phyloP scores from a whole-genome alignment of 2,329 filamentous ascomycete species.

The Penicillium sclerotiorum region DNA sequence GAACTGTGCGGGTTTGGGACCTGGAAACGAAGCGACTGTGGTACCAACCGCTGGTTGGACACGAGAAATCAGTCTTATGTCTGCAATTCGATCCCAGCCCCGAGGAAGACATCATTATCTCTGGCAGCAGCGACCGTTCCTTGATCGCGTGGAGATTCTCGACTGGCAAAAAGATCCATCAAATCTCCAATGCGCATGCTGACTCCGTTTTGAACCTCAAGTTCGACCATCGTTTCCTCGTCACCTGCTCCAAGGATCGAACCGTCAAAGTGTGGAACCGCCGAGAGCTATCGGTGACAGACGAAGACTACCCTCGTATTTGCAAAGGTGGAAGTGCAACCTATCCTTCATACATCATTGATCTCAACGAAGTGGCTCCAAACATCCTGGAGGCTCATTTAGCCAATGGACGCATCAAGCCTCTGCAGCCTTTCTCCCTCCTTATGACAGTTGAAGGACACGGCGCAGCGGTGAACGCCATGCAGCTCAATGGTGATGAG shows the following conservation, averaged over 20 bases:
- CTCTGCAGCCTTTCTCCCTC: conserved; percentile 68
- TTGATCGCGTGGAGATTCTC: conserved; percentile 94
- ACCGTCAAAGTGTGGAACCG: conserved; percentile 97
- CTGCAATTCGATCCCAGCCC: conserved; percentile 91
- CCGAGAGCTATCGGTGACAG: conserved; percentile 57
- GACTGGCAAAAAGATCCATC: conserved; percentile 79
- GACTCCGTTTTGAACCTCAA: conserved; percentile 93
- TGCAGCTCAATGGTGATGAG: conserved; percentile 82
- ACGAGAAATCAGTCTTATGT: conserved; percentile 85
- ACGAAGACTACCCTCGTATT: conserved; percentile 50
- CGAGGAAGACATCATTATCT: conserved; percentile 89
- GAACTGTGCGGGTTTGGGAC: conserved; percentile 87
- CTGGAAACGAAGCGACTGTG: conserved; percentile 78
- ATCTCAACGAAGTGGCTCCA: conserved; percentile 48
- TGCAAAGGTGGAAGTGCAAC: conserved; percentile 44
- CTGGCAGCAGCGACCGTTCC: conserved; percentile 87
- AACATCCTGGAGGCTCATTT: conserved; percentile 46
- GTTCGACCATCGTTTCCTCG: conserved; percentile 87
- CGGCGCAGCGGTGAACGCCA: conserved; percentile 89
- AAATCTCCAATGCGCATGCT: conserved; percentile 73
- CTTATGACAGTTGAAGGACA: conserved; percentile 83
- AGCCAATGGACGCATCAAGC: conserved; percentile 43
- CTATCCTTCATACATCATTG: conserved; percentile 59
- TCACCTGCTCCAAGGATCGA: conserved; percentile 97
- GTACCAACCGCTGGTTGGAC: conserved; percentile 72